phyloP scores from a whole-genome alignment of 2,329 filamentous ascomycete species.

The Lecanosticta acicola region DNA sequence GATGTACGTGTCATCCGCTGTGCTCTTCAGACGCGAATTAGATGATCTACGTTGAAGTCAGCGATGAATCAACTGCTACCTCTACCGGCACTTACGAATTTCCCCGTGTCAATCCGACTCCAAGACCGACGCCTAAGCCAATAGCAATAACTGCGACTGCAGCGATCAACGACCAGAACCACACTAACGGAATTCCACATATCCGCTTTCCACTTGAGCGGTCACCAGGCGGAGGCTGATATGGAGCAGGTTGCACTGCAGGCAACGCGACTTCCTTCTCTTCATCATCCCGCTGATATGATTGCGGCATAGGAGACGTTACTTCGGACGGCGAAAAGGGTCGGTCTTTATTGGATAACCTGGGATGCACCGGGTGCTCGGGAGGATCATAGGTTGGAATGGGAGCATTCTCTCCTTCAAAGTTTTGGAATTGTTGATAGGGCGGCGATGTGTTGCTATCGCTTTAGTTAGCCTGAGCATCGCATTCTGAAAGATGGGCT shows the following conservation, averaged over 20 bases:
- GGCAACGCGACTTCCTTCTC: constrained; percentile 29
- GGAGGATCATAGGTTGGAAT: constrained; percentile 17
- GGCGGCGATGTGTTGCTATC: constrained; percentile 22
- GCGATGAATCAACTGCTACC: background rate
- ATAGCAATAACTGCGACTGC: constrained; percentile 28
- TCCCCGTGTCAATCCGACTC: constrained; percentile 33
- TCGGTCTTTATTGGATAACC: constrained; percentile 21
- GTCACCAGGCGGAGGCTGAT: constrained; percentile 9
- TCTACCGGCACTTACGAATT: constrained; percentile 20
- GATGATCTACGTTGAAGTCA: background rate
- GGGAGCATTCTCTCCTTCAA: constrained; percentile 14
- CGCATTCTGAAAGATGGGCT: too few relatives aligned
- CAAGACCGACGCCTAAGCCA: constrained; percentile 34
- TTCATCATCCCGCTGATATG: constrained; percentile 22
- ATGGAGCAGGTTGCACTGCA: constrained; percentile 10
- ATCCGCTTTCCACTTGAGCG: constrained; percentile 12
- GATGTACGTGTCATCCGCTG: constrained; percentile 17
- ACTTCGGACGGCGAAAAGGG: constrained; percentile 23
- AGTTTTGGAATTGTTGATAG: constrained; percentile 23
- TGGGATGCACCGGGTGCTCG: constrained; percentile 10
- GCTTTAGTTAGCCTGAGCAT: constrained; percentile 2
- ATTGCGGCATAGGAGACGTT: constrained; percentile 25
- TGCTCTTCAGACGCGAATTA: background rate
- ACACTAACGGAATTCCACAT: constrained; percentile 17
- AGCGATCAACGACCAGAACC: constrained; percentile 20